Percentiles rank a stretch among this genome's conserved stretches.
Evolutionary conservation across 257 asterid species (phyloP).

Genomic region (Plectranthus barbatus): DNA sequence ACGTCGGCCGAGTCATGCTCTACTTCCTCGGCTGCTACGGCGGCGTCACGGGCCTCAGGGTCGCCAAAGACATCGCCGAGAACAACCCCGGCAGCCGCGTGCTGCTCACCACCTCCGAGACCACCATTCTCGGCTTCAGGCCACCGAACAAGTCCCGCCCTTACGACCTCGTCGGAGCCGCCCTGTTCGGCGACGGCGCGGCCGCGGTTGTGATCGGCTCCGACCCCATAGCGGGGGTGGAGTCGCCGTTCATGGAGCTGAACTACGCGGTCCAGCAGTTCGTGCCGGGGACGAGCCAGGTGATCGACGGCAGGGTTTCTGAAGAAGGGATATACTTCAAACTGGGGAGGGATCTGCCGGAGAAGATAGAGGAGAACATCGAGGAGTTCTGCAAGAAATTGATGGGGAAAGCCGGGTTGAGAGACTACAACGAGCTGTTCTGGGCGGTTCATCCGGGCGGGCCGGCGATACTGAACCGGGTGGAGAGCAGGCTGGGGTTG

Average conservation of each 20-base stretch:
- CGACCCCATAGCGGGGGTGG: constrained; percentile 41
- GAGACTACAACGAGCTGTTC: constrained; percentile 49
- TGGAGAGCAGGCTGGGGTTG: constrained; percentile 52
- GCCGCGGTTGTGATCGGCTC: constrained; percentile 60
- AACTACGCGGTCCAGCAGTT: constrained; percentile 66
- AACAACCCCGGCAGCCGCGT: constrained; percentile 87
- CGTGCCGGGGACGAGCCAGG: constrained; percentile 48
- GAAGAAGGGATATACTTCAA: constrained; percentile 86
- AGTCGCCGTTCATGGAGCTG: constrained; percentile 60
- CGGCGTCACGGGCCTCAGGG: constrained; percentile 94
- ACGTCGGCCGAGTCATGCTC: constrained; percentile 71
- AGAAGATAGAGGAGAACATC: constrained; percentile 74
- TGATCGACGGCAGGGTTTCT: constrained; percentile 66
- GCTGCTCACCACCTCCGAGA: constrained; percentile 77
- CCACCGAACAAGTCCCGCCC: constrained; percentile 80
- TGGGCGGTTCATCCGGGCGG: constrained; percentile 99
- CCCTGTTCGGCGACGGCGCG: constrained; percentile 97
- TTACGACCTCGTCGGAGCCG: constrained; percentile 80
- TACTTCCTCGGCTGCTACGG: constrained; percentile 97
- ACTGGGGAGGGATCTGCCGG: constrained; percentile 72
- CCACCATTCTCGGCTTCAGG: constrained; percentile 76
- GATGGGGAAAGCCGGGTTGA: constrained; percentile 31
- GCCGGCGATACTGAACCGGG: constrained; percentile 75
- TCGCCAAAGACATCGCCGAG: constrained; percentile 91
- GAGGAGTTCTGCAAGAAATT: constrained; percentile 62